Base-by-base conservation (phyloP, 2,329 filamentous ascomycete species). In the Penicillium polonicum region DNA sequence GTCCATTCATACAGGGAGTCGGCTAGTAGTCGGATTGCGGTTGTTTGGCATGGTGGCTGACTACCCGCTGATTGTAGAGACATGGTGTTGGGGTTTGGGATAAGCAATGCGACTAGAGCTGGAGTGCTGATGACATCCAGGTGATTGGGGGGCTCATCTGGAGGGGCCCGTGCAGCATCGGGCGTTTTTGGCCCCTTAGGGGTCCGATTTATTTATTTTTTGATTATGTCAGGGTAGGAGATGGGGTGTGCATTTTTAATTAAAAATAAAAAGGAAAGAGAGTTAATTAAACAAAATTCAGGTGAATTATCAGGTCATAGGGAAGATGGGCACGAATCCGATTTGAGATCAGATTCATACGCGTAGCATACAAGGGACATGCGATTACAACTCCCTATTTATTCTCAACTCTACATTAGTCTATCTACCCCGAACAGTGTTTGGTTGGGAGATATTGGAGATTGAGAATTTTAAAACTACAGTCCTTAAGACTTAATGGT, bases 1-100 rank as follows among this genome's bases (percentile, higher is more conserved):
- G 57, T 64, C 36, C 57, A 58, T 41, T 63, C 45, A 33, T 61
- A 61, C 5, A 65, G 58, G 9, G 54, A 56, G 35, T 46, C 50
- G 25, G 51, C 55, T 29, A 65, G 44, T 12, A 55, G 60, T 25
- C 55, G 55, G 45, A 64, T 29, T 21, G 41, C 44, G 15, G 58
- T 48, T 13, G 57, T 41, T 46, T 63, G 54, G 3, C 36, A 56
- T 17, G 31, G 48, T 9, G 35, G n/a, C 17, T 10, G 39, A 2
- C 23, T 44, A 9, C 8, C 29, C 6, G 25, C 29, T 31, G 29
- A 2, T 27, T 46, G 31, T 38, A 39, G 19, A 17, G 42, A 41
- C 42, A 54, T 52, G 38, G 6, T 48, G 19, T 13, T 46, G 17
- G 15, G 3, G 1, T 23, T 48, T 8, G 8, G 21, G 9, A 48